Base-by-base conservation (phyloP, 768 basidiomycete species). In the Boletus speciosus region DNA sequence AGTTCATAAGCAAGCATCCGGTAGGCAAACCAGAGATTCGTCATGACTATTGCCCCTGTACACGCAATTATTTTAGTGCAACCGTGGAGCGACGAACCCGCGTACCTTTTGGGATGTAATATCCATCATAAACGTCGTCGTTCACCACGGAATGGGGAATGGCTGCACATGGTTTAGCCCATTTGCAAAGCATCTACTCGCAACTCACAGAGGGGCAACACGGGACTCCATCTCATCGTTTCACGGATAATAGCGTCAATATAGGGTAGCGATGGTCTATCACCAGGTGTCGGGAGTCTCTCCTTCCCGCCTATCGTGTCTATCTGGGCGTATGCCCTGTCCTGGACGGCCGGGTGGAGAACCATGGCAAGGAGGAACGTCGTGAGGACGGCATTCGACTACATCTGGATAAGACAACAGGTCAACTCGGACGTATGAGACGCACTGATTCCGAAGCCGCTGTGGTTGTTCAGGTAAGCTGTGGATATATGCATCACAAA, bases 201-300 rank as follows among this genome's bases (percentile, higher is more conserved):
- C 25, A 23, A 59, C 62, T 59, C 47, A 64, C 59, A 43, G n/a
- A 61, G 48, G 1, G 58, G 62, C 5, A 47, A 3, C n/a, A 35
- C 10, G 5, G 63, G 56, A 48, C 31, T 31, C 63, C 63, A 57
- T 43, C 63, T 56, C 31, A 62, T 40, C 3, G 52, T 57, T 58
- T 77, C 76, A 48, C 72, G 71, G n/a, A 71, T 65, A 10, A 75
- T 68, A 5, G 73, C 71, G 4, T 61, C 65, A 6, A 74, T 65
- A 47, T 75, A 78, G 1, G 73, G 73, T 12, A 78, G 49, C 6
- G 35, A 55, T 11, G 46, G 15, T 32, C 58, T 51, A 27, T 70
- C 62, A 10, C 45, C 47, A 25, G 55, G 35, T 2, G 40, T 61
- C 31, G 62, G 66, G 1, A 68, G 55, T 14, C 56, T 58, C 38